These are phyloP conservation scores for Daedaleopsis sinensis DNA, from an alignment of 768 basidiomycete genomes.

Conservation along the genomic window DNA sequence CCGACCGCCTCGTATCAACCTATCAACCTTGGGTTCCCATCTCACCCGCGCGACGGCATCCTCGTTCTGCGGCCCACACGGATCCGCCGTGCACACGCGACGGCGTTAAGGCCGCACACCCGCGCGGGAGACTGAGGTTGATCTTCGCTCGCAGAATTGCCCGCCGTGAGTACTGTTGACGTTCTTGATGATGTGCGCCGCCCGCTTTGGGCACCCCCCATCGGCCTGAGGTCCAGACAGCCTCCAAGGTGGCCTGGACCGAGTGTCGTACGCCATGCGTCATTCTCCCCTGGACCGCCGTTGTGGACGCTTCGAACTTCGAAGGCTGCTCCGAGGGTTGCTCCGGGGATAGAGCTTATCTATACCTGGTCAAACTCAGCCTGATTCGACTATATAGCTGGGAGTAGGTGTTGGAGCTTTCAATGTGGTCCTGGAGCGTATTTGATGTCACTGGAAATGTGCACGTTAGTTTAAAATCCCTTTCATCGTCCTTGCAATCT, in stretches of 20 bases:
- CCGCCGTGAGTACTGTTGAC: conserved; percentile 3
- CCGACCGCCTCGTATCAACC: background rate
- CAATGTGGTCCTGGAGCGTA: too few species aligned
- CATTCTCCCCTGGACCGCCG: background rate
- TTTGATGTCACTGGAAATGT: too few species aligned
- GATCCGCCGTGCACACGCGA: background rate
- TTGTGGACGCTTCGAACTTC: background rate
- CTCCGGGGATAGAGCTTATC: background rate
- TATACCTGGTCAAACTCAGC: background rate
- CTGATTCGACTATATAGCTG: background rate
- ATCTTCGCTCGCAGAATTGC: background rate
- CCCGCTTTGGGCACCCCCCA: conserved; percentile 4
- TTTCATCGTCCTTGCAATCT: too few species aligned
- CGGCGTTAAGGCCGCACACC: background rate
- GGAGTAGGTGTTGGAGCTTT: too few species aligned
- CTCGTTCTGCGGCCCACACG: background rate
- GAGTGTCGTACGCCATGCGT: background rate
- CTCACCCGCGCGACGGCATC: background rate
- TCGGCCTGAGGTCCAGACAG: background rate
- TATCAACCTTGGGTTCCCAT: background rate
- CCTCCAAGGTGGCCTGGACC: background rate
- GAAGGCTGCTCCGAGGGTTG: background rate
- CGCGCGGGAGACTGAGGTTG: background rate
- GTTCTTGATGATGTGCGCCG: conserved; percentile 13
- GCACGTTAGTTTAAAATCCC: too few species aligned